Evolutionary conservation across 306 rosid species (phyloP).

Genomic region (Canavalia gladiata): DNA sequence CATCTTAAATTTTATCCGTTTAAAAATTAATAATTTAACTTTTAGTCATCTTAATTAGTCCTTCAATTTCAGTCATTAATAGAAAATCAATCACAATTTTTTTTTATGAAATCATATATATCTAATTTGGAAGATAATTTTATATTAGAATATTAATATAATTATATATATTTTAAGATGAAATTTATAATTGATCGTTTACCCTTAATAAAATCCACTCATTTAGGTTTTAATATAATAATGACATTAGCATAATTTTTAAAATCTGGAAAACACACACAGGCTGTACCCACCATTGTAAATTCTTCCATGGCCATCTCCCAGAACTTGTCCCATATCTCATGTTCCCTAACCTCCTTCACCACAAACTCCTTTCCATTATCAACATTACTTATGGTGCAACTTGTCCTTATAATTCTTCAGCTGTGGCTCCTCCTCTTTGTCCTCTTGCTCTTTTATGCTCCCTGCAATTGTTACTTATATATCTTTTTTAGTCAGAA

Average conservation of each 20-base stretch:
- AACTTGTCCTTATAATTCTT: background rate
- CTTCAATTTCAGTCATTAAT: too few relatives aligned
- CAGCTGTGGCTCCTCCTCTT: background rate
- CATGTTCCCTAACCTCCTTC: background rate
- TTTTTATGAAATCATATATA: too few relatives aligned
- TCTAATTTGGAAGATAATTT: too few relatives aligned
- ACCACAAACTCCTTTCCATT: background rate
- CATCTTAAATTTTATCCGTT: too few relatives aligned
- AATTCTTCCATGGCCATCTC: background rate
- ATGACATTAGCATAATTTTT: background rate
- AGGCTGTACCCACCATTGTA: background rate
- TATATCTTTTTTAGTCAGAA: background rate
- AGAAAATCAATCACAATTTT: too few relatives aligned
- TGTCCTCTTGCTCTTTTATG: slow-evolving; percentile 7
- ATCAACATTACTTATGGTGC: background rate
- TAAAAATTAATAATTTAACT: too few relatives aligned
- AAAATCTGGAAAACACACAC: background rate
- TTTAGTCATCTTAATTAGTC: too few relatives aligned
- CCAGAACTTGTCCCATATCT: background rate
- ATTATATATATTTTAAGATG: too few relatives aligned
- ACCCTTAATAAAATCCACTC: background rate
- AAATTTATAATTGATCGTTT: background rate
- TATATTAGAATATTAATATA: too few relatives aligned
- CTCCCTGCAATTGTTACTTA: background rate
- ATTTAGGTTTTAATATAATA: background rate